Evolutionary conservation across 208 protist species (phyloP), one percentile per base, ranked within the genome.

Genomic region (Wallacemonas sp.): DNA sequence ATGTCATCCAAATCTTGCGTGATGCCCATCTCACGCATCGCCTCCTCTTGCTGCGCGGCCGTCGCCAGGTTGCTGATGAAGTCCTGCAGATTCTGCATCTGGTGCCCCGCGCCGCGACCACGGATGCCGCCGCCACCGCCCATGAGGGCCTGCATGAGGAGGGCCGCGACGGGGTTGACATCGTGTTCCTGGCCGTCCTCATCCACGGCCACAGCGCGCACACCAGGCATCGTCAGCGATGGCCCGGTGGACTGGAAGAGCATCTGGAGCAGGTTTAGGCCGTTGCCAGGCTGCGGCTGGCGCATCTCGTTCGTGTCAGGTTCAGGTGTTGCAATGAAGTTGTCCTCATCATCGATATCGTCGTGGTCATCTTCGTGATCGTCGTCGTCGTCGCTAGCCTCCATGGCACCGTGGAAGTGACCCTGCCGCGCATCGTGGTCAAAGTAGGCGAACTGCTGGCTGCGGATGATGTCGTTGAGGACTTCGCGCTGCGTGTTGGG

Each of bases 1-100:
- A 96, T 96, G 27, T 93, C 74, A 52, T 96, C 90, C 14, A 96
- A 68, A 43, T 96, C 87, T 1, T 73, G 72, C 12, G 12, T 58
- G 17, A 85, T 87, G 11, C 79, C 90, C 84, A 87, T 82, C 2
- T 48, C 58, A 34, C 70, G 76, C 78, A 88, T 85, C 61, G 65
- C 70, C 33, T 66, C 70, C 1, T 63, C 43, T 57, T 92, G 76
- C 27, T 70, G 60, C 58, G 86, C 55, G 36, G 75, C 38, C 4
- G 65, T 62, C 5, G 72, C 12, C 1, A 81, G 14, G 54, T 76
- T 81, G n/a, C 70, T 66, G 1, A 81, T 19, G 29, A 17, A 46
- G 44, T 49, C 11, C 52, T 70, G 39, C 11, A 62, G 39, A 24
- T 58, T 62, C 48, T 81, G 14, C 2, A 30, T 14, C 11, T 36